Base-by-base conservation (phyloP, 2,329 filamentous ascomycete species). In the Grosmannia penicillata region DNA sequence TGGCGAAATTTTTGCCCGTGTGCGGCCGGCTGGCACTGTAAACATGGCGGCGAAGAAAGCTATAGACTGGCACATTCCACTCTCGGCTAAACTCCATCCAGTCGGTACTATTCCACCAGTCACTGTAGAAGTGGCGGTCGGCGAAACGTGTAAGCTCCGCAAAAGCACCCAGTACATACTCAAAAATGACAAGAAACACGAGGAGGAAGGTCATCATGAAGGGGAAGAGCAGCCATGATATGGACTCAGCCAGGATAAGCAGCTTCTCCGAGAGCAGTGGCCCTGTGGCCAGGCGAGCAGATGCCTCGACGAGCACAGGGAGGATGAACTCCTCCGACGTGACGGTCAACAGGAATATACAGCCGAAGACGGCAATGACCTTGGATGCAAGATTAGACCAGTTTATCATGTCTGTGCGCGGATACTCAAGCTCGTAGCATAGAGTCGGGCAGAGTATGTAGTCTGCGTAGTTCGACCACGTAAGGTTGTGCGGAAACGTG, bases 1-100 rank as follows among this genome's bases (percentile, higher is more conserved):
- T 96, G 21, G 91, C 87, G 40, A 80, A 66, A 14, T 72, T 68
- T 41, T 78, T 75, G 17, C 84, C 87, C 50, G 93, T 78, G 48
- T 80, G 76, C 11, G 78, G 75, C 9, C 82, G 70, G 11, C 79
- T 82, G 2, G 86, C 86, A 41, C 76, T 80, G 60, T 96, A 98
- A 46, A 98, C 89, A 58, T 98, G 91, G 19, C 91, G 74, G 8
- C 87, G 78, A 51, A 96, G 80, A 63, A 95, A 98, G 53, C 87
- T 82, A 61, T 96, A 91, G 7, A 95, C 89, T 32, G 89, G 89
- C n/a, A 93, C 75, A 56, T 96, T 96, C 89, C 91, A 96, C 63
- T 95, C 83, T 47, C 86, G 76, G 10, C 79, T 87, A 60, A 96
- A 98, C 59, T 95, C 87, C 55, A 96, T 80, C 86, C 85, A 91